Percentiles rank a stretch among this genome's conserved stretches.
Conservation (phyloP, 805 yeast species). For the Teunomyces funiuensis region DNA sequence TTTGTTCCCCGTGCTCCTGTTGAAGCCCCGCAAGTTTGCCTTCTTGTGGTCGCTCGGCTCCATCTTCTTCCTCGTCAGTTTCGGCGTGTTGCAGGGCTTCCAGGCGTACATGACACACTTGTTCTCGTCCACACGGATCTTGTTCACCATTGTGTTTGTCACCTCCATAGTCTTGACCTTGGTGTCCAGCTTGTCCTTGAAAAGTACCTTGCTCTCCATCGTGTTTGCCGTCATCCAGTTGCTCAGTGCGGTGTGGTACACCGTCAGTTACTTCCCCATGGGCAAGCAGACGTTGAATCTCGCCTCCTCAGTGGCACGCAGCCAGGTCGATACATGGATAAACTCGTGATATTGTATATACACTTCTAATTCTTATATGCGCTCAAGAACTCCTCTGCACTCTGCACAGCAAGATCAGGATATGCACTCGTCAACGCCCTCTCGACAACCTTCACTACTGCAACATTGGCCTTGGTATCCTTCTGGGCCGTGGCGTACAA, state of each 20-base stretch:
- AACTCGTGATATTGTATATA: constrained; percentile 10
- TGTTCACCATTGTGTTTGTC: constrained; percentile 38
- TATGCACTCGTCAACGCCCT: constrained; percentile 36
- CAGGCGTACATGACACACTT: constrained; percentile 41
- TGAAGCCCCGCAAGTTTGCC: constrained; percentile 47
- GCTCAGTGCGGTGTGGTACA: constrained; percentile 43
- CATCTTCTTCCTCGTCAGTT: constrained; percentile 45
- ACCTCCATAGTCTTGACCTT: constrained; percentile 42
- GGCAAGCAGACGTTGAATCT: constrained; percentile 43
- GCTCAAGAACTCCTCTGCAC: constrained; percentile 13
- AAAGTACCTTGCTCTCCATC: constrained; percentile 38
- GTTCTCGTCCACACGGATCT: constrained; percentile 40
- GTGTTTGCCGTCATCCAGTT: constrained; percentile 42
- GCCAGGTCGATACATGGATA: constrained; percentile 46
- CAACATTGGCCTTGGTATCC: constrained; percentile 44
- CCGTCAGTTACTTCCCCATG: constrained; percentile 49
- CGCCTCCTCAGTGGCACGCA: constrained; percentile 43
- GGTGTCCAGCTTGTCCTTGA: constrained; percentile 35
- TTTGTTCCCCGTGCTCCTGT: constrained; percentile 41
- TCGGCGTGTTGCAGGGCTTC: constrained; percentile 46
- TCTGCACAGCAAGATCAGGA: constrained; percentile 27
- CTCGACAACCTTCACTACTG: constrained; percentile 43
- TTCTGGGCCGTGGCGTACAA: constrained; percentile 29
- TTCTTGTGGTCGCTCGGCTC: constrained; percentile 49
- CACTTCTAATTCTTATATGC: constrained; percentile 2